Evolutionary conservation across 345 rosid species (phyloP).

Genomic region (Eucalyptus curtisii): DNA sequence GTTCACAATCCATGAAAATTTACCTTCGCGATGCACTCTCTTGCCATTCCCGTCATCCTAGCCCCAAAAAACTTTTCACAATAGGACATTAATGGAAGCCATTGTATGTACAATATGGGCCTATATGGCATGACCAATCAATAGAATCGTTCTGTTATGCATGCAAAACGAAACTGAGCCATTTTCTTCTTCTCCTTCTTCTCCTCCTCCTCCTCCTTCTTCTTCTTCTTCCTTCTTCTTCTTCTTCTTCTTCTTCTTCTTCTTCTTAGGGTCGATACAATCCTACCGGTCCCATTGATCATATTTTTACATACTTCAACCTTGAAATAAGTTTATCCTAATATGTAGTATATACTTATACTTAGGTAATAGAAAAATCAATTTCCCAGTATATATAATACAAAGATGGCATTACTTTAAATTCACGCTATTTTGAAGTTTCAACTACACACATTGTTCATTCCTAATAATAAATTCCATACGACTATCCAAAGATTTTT

Average conservation of each 20-base stretch:
- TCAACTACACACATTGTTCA: neutral
- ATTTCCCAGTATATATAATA: neutral
- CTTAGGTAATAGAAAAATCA: neutral
- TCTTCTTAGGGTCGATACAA: no score
- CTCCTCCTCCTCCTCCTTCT: no score
- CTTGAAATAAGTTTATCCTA: no score
- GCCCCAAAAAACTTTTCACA: neutral
- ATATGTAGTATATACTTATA: neutral
- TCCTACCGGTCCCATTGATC: neutral
- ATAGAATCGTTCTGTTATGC: no score
- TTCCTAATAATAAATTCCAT: neutral
- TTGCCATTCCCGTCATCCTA: neutral
- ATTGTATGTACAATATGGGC: no score
- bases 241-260: no score
- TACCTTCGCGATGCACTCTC: neutral
- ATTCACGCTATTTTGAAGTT: neutral
- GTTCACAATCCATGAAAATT: neutral
- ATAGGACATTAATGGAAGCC: fast-evolving
- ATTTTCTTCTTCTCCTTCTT: no score
- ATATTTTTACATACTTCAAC: no score
- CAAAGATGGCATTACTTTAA: neutral
- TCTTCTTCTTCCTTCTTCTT: no score
- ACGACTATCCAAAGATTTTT: no score
- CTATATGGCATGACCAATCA: no score
- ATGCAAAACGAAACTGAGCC: no score